Conservation (phyloP, 331 rosid species). For the Acacia pycnantha region DNA sequence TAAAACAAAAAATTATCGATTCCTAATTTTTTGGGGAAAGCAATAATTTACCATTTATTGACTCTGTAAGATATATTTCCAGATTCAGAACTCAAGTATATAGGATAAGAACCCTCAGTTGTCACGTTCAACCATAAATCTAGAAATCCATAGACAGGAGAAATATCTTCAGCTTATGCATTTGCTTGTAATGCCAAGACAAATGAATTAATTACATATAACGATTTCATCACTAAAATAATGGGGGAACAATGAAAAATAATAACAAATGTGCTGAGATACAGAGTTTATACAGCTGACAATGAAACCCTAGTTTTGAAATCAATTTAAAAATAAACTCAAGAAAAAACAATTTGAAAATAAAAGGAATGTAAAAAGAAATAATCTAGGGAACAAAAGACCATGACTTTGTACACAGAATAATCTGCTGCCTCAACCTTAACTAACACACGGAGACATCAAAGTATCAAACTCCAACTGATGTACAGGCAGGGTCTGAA, state of each 20-base stretch:
- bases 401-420: conserved; percentile 35
- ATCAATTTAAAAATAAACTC: not conserved
- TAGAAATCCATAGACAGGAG: not conserved
- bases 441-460: conserved; percentile 20
- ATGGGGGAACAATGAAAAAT: conserved; percentile 13
- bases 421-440: conserved; percentile 33
- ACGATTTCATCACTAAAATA: conserved; percentile 10
- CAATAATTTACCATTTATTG: not conserved
- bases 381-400: not conserved
- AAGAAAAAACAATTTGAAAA: not conserved
- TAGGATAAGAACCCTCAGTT: not conserved
- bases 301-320: conserved; percentile 1
- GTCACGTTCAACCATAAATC: not conserved
- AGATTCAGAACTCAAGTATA: not conserved
- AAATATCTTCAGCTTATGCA: not conserved
- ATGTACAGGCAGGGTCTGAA: conserved; percentile 42
- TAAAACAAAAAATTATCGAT: no score
- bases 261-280: conserved; percentile 12
- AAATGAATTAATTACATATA: conserved; percentile 25
- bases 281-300: not conserved
- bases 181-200: not conserved
- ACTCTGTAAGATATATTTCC: not conserved
- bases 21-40: no score
- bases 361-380: not conserved
- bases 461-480: conserved; percentile 32